These are phyloP conservation scores for Cercospora sojina DNA, from an alignment of 2,329 filamentous ascomycete species.

Conservation along the genomic window DNA sequence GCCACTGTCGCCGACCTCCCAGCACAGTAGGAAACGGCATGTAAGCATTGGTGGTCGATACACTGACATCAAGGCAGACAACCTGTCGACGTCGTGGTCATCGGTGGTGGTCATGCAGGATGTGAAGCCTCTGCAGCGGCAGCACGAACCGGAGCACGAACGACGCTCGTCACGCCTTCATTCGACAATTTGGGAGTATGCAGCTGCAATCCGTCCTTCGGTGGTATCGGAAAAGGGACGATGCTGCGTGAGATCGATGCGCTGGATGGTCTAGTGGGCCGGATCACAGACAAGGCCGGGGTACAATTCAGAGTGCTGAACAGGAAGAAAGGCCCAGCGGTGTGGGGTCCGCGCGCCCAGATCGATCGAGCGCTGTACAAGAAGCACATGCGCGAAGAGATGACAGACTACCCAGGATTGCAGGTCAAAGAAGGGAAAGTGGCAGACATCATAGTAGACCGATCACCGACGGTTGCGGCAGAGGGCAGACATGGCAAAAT, in stretches of 20 bases:
- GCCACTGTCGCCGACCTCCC: conserved; percentile 46
- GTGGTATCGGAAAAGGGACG: conserved; percentile 96
- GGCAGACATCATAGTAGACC: conserved; percentile 80
- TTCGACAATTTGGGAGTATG: conserved; percentile 88
- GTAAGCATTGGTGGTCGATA: neutral
- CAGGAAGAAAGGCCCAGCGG: conserved; percentile 83
- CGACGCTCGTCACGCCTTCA: conserved; percentile 85
- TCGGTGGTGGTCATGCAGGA: conserved; percentile 93
- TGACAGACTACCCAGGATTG: conserved; percentile 73
- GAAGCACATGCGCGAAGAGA: conserved; percentile 84
- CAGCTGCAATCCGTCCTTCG: conserved; percentile 95
- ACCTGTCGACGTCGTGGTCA: conserved; percentile 79
- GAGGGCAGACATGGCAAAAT: conserved; percentile 66
- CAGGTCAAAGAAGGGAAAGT: conserved; percentile 83
- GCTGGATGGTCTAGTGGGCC: conserved; percentile 81
- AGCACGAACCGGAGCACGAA: conserved; percentile 82
- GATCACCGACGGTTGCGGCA: conserved; percentile 48
- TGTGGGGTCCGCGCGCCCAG: conserved; percentile 95
- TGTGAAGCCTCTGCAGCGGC: conserved; percentile 91
- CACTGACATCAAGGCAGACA: conserved; percentile 39
- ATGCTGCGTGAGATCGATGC: conserved; percentile 96
- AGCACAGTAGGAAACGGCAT: conserved; percentile 25
- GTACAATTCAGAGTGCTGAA: conserved; percentile 94
- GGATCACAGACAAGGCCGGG: conserved; percentile 88
- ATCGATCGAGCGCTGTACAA: conserved; percentile 90